These are phyloP conservation scores for Ilex asprella DNA, from an alignment of 257 asterid species.

Conservation along the genomic window DNA sequence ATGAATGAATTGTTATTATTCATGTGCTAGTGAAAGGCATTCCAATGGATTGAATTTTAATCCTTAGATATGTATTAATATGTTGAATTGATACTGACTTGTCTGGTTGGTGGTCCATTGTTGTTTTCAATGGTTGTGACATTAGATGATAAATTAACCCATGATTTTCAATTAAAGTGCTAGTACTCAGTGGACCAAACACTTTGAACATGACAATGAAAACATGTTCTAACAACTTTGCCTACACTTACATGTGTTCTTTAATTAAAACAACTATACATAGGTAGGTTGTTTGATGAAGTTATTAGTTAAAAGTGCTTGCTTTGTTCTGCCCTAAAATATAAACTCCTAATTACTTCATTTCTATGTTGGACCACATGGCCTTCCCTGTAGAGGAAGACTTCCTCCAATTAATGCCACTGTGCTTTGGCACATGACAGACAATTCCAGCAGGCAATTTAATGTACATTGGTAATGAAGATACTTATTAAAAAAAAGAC, in stretches of 20 bases:
- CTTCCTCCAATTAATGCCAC: conserved; percentile 4
- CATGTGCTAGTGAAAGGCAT: no score
- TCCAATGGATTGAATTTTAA: no score
- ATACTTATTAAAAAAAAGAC: background rate
- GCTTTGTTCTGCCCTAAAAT: background rate
- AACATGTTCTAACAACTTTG: conserved; percentile 26
- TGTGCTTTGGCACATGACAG: conserved; percentile 14
- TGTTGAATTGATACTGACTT: no score
- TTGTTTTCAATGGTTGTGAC: background rate
- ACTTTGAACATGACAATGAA: conserved; percentile 5
- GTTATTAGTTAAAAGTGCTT: no score
- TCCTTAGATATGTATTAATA: no score
- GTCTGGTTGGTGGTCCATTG: no score
- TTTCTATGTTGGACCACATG: conserved; percentile 3
- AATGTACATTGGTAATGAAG: conserved; percentile 13
- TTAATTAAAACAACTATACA: no score
- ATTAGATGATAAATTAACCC: no score
- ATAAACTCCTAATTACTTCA: background rate
- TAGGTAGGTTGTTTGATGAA: no score
- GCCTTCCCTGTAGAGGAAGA: background rate
- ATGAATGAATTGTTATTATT: no score
- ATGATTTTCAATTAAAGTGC: no score
- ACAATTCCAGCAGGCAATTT: conserved; percentile 13
- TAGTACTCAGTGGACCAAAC: no score
- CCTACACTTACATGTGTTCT: conserved; percentile 1